A percentile compares a stretch with the other conserved stretches of the same genome.
phyloP scores from a whole-genome alignment of 495 filamentous ascomycete species.

The Trichoderma virens region DNA sequence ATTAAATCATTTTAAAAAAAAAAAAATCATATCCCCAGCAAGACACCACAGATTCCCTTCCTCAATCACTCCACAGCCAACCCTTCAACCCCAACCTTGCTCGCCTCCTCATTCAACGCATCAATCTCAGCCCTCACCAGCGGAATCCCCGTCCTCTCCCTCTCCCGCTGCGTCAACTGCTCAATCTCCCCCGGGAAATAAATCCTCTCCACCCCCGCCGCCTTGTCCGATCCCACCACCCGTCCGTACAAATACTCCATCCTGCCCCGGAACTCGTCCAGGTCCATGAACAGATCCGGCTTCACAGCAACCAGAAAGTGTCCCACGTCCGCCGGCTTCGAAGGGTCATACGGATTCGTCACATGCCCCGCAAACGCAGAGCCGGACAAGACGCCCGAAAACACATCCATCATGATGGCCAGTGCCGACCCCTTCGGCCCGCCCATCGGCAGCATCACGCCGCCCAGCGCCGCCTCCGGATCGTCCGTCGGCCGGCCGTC shows the following conservation, averaged over 20 bases:
- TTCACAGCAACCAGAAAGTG: conserved; percentile 71
- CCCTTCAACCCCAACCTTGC: conserved; percentile 37
- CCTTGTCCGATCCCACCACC: conserved; percentile 57
- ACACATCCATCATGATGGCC: conserved; percentile 79
- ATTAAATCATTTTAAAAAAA: too few relatives aligned
- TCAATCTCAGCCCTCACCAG: conserved; percentile 57
- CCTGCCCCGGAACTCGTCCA: conserved; percentile 58
- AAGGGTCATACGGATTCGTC: conserved; percentile 63
- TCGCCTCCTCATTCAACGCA: conserved; percentile 59
- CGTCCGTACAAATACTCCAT: conserved; percentile 64
- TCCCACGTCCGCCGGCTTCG: conserved; percentile 60
- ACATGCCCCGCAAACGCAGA: conserved; percentile 66
- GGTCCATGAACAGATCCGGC: conserved; percentile 66
- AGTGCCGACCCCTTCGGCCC: conserved; percentile 68
- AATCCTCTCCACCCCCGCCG: conserved; percentile 63
- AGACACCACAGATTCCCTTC: neutral
- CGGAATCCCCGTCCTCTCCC: conserved; percentile 55
- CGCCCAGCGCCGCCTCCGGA: conserved; percentile 54
- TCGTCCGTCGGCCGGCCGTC: conserved; percentile 64
- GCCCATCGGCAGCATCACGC: conserved; percentile 74
- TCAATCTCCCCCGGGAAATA: conserved; percentile 79
- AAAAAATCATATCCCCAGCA: too few relatives aligned
- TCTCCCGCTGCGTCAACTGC: conserved; percentile 49
- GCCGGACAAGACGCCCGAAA: conserved; percentile 65
- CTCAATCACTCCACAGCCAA: neutral